Evolutionary conservation across 345 rosid genomes (phyloP), one percentile per base, ranked within the genome.

Genomic region (Cardiospermum halicacabum): DNA sequence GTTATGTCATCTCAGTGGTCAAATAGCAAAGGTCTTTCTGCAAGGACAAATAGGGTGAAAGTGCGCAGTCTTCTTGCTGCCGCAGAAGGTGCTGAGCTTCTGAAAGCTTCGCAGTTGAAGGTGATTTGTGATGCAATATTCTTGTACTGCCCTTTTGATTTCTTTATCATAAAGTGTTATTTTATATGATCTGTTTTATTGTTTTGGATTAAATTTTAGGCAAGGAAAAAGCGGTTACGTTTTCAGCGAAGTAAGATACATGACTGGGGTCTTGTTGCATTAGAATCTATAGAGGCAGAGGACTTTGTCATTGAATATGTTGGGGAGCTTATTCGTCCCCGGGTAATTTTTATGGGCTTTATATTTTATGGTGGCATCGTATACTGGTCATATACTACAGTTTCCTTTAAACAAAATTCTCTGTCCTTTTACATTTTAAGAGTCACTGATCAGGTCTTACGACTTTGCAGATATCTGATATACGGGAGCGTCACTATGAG

Each of bases 231-330:
- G 65, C 89, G 75, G 12, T 76, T 95, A 56, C 80, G 92, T 72
- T 95, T 95, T 77, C 97, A 95, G 73, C 81, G 89, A 54, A 95
- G 97, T 80, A 95, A 85, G 68, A 95, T 95, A 72, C 99, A 95
- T 74, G 99, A 91, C 71, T 95, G 99, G 99, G 99, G 99, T 80
- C 89, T 95, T 74, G 78, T 91, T 66, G 97, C 97, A 2, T 78
- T 83, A 62, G 97, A 95, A 74, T 90, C 97, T 37, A 91, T 95
- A 69, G 97, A 95, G 73, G 89, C 96, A 7, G 96, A 95, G 76
- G 97, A 95, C 74, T 91, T 95, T 81, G 97, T 95, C 56, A 91
- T 91, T 18, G 99, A 95, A 78, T 95, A 95, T 80, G 96, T 91
- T 30, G 99, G 99, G 55, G 99, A 95, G 78, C 77, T 95, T 67